These are phyloP conservation scores for Thalassiosira tumida DNA, from an alignment of 352 stramenopile species.

Conservation along the genomic window DNA sequence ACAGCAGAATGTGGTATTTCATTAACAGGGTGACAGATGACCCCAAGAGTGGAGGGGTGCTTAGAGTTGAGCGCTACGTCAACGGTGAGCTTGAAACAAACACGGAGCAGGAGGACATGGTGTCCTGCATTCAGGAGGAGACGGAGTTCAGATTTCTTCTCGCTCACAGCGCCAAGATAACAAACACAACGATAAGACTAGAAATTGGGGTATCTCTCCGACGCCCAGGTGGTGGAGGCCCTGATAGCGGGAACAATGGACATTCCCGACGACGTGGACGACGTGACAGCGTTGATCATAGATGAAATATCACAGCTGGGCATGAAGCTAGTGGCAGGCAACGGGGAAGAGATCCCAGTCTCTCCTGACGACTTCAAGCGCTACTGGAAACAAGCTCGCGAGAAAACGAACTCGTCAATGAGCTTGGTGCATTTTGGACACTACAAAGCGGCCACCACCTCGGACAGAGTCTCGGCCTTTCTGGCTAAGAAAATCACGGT, in stretches of 20 bases:
- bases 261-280: not conserved
- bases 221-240: constrained; percentile 17
- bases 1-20: constrained; percentile 4
- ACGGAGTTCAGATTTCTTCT: constrained; percentile 22
- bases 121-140: constrained; percentile 27
- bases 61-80: not conserved
- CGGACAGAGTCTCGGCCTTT: constrained; percentile 26
- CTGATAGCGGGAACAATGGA: not conserved
- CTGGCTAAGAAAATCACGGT: constrained; percentile 22
- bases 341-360: constrained; percentile 5
- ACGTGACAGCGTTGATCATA: not conserved
- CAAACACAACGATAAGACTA: not conserved
- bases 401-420: constrained; percentile 70
- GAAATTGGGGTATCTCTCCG: constrained; percentile 32
- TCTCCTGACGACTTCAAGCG: constrained; percentile 1
- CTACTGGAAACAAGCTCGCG: constrained; percentile 57
- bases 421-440: constrained; percentile 73
- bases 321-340: not conserved
- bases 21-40: constrained; percentile 7
- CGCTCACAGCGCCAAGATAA: constrained; percentile 24
- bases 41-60: not conserved
- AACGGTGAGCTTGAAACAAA: not conserved
- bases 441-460: constrained; percentile 64
- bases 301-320: constrained; percentile 5
- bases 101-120: constrained; percentile 15